These are phyloP conservation scores for Phytophthora aleatoria DNA, from an alignment of 352 stramenopile genomes.

Conservation along the genomic window DNA sequence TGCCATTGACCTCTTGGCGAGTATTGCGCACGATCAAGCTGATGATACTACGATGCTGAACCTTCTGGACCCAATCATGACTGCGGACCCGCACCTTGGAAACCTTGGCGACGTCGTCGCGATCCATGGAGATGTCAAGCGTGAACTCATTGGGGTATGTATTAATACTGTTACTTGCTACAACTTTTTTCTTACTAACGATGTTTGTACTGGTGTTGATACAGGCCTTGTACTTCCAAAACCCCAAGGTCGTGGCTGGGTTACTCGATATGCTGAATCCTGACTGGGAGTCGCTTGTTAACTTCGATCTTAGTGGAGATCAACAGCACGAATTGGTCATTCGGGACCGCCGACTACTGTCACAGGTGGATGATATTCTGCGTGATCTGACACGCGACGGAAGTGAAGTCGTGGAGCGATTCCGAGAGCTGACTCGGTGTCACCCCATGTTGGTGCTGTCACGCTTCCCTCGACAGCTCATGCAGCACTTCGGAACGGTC, in stretches of 20 bases:
- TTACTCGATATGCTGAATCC: conserved; percentile 59
- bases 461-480: conserved; percentile 52
- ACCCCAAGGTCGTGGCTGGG: conserved; percentile 50
- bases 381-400: conserved; percentile 46
- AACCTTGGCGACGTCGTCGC: conserved; percentile 27
- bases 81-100: conserved; percentile 41
- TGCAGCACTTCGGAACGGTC: conserved; percentile 58
- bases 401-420: conserved; percentile 58
- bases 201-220: conserved; percentile 7
- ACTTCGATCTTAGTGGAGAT: conserved; percentile 28
- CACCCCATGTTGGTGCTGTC: conserved; percentile 63
- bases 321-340: conserved; percentile 17
- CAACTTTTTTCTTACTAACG: conserved; percentile 7
- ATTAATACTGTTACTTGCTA: neutral
- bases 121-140: conserved; percentile 38
- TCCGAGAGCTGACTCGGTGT: conserved; percentile 59
- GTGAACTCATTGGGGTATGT: conserved; percentile 61
- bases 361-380: conserved; percentile 57
- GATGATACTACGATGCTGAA: conserved; percentile 43
- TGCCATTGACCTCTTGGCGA: conserved; percentile 20
- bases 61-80: conserved; percentile 51
- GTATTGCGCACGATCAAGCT: conserved; percentile 34
- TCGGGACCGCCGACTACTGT: conserved; percentile 30
- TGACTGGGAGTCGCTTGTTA: conserved; percentile 59
- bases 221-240: conserved; percentile 65